Conservation (phyloP, 2,329 filamentous ascomycete genomes). For the Talaromyces sp. region DNA sequence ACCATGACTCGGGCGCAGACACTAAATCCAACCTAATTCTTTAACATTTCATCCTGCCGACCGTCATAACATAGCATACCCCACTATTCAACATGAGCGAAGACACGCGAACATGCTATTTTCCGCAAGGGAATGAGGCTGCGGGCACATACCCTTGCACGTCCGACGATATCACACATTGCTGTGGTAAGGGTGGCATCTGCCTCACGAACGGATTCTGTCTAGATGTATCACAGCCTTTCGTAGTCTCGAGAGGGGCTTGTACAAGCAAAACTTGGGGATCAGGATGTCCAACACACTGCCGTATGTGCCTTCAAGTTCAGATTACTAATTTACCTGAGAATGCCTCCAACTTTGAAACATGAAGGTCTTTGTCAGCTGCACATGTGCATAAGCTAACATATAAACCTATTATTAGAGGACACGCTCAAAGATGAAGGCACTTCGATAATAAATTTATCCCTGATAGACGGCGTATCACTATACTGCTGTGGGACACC, state of each 20-base stretch:
- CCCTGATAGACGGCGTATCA: conserved; percentile 10
- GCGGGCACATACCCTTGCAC: conserved; percentile 28
- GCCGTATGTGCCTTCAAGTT: conserved; percentile 21
- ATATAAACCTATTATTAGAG: conserved; percentile 9
- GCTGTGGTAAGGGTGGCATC: conserved; percentile 27
- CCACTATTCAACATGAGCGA: conserved; percentile 4
- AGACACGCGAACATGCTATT: conserved; percentile 30
- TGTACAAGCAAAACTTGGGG: conserved; percentile 36
- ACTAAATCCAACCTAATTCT: no score
- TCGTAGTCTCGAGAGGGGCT: conserved; percentile 28
- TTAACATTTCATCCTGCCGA: no score
- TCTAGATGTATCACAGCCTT: conserved; percentile 27
- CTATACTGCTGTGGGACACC: conserved; percentile 32
- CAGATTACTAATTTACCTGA: no score
- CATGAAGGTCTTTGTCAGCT: no score
- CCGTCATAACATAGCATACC: no score
- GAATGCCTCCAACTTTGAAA: no score
- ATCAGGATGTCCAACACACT: conserved; percentile 24
- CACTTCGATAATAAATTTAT: conserved; percentile 25
- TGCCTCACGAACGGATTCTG: conserved; percentile 37
- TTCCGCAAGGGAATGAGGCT: conserved; percentile 25
- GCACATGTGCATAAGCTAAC: no score
- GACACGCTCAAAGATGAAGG: conserved; percentile 14
- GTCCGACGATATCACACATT: conserved; percentile 25
- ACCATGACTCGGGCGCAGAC: no score